A percentile compares a stretch with the other conserved stretches of the same genome.
Conservation (phyloP, 192 early-diverging fungal genomes). For the Backusella luteola region DNA sequence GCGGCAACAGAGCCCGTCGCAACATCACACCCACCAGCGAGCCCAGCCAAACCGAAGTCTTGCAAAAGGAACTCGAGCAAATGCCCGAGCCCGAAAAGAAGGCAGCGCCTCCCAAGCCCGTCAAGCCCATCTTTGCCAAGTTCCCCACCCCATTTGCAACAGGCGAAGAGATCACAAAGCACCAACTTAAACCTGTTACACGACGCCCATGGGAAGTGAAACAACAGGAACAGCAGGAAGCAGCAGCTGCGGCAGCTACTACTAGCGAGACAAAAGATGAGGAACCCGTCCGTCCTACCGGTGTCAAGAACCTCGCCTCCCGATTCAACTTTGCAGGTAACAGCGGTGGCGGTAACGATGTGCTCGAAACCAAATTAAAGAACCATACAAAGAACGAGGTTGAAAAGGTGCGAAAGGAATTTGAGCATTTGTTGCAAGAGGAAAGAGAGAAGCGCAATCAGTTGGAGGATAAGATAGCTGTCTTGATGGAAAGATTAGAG, state of each 20-base stretch:
- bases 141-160: slow-evolving; percentile 39
- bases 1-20: slow-evolving; percentile 12
- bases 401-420: slow-evolving; percentile 35
- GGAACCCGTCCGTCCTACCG: slow-evolving; percentile 15
- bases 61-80: slow-evolving; percentile 23
- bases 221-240: slow-evolving; percentile 20
- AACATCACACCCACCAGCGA: not conserved
- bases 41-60: slow-evolving; percentile 32
- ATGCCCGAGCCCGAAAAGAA: not conserved
- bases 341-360: slow-evolving; percentile 28
- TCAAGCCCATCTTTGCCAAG: slow-evolving; percentile 42
- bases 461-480: slow-evolving; percentile 28
- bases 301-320: slow-evolving; percentile 29
- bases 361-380: slow-evolving; percentile 36
- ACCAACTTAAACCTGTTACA: slow-evolving; percentile 29
- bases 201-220: slow-evolving; percentile 34
- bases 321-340: slow-evolving; percentile 32
- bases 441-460: slow-evolving; percentile 24
- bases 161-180: slow-evolving; percentile 11
- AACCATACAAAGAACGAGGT: slow-evolving; percentile 37
- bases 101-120: slow-evolving; percentile 33
- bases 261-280: slow-evolving; percentile 9
- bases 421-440: slow-evolving; percentile 25
- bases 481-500: slow-evolving; percentile 23
- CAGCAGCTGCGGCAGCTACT: not conserved